phyloP scores from a whole-genome alignment of 140 eudicot genomes.

The Erigeron philadelphicus region DNA sequence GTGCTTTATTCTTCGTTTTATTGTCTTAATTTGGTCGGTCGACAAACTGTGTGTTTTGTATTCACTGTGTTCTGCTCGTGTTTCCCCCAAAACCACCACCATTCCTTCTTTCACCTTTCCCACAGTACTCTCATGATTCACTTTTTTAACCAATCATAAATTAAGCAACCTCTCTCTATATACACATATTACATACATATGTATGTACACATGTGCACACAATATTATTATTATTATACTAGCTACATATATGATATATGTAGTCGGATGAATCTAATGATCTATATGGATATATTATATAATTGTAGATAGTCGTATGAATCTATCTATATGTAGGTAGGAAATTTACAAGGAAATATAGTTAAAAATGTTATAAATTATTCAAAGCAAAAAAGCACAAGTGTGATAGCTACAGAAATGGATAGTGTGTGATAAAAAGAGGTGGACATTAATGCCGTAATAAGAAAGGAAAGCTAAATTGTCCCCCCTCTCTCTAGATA shows the following conservation, averaged over 20 bases:
- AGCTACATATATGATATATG: no score
- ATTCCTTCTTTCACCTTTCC: conserved; percentile 29
- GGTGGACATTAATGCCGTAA: conserved; percentile 64
- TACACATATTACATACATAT: conserved; percentile 18
- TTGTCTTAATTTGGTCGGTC: conserved; percentile 55
- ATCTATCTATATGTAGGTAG: conserved; percentile 22
- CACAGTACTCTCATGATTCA: conserved; percentile 34
- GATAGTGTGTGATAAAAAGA: conserved; percentile 43
- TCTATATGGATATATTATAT: no score
- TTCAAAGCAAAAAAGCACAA: conserved; percentile 23
- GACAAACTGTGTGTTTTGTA: conserved; percentile 76
- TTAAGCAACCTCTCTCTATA: neutral
- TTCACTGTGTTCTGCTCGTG: conserved; percentile 46
- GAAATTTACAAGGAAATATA: conserved; percentile 16
- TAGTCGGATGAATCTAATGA: no score
- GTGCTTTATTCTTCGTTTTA: conserved; percentile 28
- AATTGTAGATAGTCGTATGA: conserved; percentile 6
- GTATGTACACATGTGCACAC: neutral
- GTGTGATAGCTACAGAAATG: conserved; percentile 37
- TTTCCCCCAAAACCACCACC: conserved; percentile 32
- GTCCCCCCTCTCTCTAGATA: conserved; percentile 33
- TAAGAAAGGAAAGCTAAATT: conserved; percentile 36
- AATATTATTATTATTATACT: no score
- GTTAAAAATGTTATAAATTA: conserved; percentile 21
- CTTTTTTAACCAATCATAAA: conserved; percentile 43